Conservation (phyloP, 805 yeast species). For the Komagataella kurtzmanii region DNA sequence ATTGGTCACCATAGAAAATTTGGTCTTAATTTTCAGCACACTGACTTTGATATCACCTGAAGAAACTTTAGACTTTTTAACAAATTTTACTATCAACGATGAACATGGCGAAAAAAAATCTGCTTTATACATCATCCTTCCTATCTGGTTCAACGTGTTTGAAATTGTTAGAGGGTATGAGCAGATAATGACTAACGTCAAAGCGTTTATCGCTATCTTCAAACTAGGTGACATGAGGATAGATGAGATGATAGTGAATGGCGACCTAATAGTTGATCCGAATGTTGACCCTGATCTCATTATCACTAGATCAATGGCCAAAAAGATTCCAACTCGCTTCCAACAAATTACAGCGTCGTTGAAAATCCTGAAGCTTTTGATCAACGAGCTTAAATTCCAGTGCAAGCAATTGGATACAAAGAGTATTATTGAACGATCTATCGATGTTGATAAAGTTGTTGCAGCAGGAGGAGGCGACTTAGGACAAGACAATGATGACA, state of each 20-base stretch:
- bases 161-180: constrained; percentile 72
- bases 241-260: constrained; percentile 46
- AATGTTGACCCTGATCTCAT: constrained; percentile 47
- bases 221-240: constrained; percentile 42
- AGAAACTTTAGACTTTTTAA: constrained; percentile 51
- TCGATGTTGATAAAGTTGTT: constrained; percentile 8
- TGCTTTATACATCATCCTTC: constrained; percentile 45
- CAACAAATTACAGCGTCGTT: constrained; percentile 54
- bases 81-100: constrained; percentile 19
- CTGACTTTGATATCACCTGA: constrained; percentile 49
- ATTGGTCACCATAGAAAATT: constrained; percentile 62
- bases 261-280: constrained; percentile 45
- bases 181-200: constrained; percentile 50
- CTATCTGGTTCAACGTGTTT: constrained; percentile 76
- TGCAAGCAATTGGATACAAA: constrained; percentile 21
- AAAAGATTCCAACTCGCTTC: constrained; percentile 44
- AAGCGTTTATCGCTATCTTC: constrained; percentile 59
- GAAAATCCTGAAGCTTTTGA: constrained; percentile 60
- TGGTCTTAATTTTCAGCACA: constrained; percentile 64
- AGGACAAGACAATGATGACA: constrained; percentile 25
- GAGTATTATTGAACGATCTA: constrained; percentile 7
- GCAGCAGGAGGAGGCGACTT: constrained; percentile 16
- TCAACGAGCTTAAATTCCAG: constrained; percentile 59
- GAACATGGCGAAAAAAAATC: constrained; percentile 10
- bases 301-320: constrained; percentile 77